Conservation (phyloP, 2,329 filamentous ascomycete species). For the Ophiostoma fasciatum region DNA sequence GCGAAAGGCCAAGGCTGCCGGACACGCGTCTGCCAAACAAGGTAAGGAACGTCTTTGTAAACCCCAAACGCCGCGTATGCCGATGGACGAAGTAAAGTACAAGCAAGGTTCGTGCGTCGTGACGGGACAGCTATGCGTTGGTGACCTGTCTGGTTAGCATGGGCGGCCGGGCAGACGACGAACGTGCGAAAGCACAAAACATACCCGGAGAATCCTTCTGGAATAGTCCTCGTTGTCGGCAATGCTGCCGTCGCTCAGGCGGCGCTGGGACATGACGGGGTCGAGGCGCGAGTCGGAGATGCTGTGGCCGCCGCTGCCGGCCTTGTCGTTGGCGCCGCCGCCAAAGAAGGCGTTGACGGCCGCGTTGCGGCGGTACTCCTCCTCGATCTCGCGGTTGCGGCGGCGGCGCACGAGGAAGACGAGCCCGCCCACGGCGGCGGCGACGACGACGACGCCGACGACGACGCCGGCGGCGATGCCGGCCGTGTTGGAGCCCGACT, state of each 20-base stretch:
- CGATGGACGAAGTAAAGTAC: conserved; percentile 22
- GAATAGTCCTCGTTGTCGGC: conserved; percentile 97
- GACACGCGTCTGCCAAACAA: background rate
- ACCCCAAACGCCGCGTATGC: conserved; percentile 24
- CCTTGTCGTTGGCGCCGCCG: conserved; percentile 40
- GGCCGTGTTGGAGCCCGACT: conserved; percentile 44
- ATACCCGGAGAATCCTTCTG: conserved; percentile 83
- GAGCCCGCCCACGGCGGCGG: conserved; percentile 48
- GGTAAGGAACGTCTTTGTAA: conserved; percentile 7
- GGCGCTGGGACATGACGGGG: conserved; percentile 66
- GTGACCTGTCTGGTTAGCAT: conserved; percentile 29
- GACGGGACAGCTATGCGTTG: conserved; percentile 34
- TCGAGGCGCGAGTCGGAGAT: conserved; percentile 77
- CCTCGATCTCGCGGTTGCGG: conserved; percentile 63
- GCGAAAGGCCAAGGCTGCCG: background rate
- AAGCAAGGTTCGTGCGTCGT: conserved; percentile 26
- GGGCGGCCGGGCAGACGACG: background rate
- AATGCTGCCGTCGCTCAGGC: conserved; percentile 89
- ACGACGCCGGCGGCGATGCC: conserved; percentile 82
- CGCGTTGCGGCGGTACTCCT: conserved; percentile 70
- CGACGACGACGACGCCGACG: conserved; percentile 60
- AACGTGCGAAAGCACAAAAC: conserved; percentile 19
- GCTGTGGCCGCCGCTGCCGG: conserved; percentile 50
- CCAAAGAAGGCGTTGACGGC: conserved; percentile 61
- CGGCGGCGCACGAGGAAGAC: conserved; percentile 65